Percentiles rank a stretch among this genome's conserved stretches.
Conservation (phyloP, 495 filamentous ascomycete species). For the Tuber microsphaerosporum region DNA sequence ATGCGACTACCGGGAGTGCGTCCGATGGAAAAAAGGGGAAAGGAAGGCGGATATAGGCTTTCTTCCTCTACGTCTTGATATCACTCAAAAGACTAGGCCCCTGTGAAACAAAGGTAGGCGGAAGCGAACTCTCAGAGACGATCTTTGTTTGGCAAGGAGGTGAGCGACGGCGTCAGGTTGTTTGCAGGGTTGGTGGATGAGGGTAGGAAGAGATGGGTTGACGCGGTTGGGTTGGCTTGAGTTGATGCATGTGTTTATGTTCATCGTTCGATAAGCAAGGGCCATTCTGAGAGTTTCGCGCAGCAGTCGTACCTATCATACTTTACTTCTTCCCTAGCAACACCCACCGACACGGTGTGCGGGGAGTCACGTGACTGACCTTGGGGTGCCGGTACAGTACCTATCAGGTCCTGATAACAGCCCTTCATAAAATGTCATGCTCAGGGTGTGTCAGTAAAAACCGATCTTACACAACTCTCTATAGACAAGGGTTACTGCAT, state of each 20-base stretch:
- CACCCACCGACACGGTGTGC: too few relatives aligned
- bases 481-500: too few relatives aligned
- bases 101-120: background rate
- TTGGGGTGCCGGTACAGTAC: background rate
- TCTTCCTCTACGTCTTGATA: background rate
- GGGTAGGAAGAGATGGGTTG: background rate
- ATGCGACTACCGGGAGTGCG: background rate
- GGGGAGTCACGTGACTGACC: too few relatives aligned
- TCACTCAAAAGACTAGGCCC: background rate
- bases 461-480: too few relatives aligned
- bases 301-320: background rate
- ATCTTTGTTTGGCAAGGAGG: background rate
- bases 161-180: background rate
- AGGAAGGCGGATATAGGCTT: background rate
- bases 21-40: slow-evolving; percentile 2
- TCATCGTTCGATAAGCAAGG: background rate
- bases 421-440: background rate
- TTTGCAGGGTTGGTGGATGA: background rate
- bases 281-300: background rate
- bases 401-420: background rate
- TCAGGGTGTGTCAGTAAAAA: too few relatives aligned
- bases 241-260: background rate
- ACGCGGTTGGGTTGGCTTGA: background rate
- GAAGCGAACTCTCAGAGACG: background rate
- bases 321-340: background rate